Evolutionary conservation across 1,139 yeast species (phyloP), one percentile per base, ranked within the genome.

Genomic region (Schizosaccharomyces versatilis): DNA sequence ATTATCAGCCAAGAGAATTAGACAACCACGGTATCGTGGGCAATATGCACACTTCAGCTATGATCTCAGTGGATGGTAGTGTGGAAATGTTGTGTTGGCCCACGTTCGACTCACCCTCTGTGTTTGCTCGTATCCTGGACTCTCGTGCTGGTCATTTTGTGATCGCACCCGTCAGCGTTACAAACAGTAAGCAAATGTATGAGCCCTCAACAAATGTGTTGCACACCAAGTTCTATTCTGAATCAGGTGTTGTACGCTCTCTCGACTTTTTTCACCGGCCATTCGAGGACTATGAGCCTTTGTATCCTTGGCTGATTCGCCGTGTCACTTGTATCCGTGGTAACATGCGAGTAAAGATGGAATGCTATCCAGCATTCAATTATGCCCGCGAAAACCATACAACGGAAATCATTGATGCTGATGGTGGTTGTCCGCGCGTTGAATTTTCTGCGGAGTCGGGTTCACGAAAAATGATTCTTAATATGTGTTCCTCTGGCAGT

Each of bases 241-340:
- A 52, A 19, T 14, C 36, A 6, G 54, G 54, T 24, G 54, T 52
- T n/a, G 38, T 36, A 15, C 42, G 40, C n/a, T 12, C 38, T 15
- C 41, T 41, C 32, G 54, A 52, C 53, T 52, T 52, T n/a, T 52
- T 52, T 40, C 54, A 40, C 32, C 54, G 54, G 19, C 54, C 54
- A 9, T 40, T 17, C 32, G 40, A 38, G 15, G 39, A 42, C 19
- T 40, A 36, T 14, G 54, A 38, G 19, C 47, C 54, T 10, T 17
- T 52, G 17, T 52, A 39, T 36, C 54, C 54, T 41, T 52, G 54
- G 54, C 24, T 52, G 12, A 42, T 52, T 24, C 15, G 54, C n/a
- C 15, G 54, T 6, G 54, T 41, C 51, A 19, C 36, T 14, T 52
- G 54, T 42, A 40, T 52, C 15, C 54, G 54, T 12, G 54, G 54